These are phyloP conservation scores for Trametes cubensis DNA, from an alignment of 768 basidiomycete genomes.

Conservation along the genomic window DNA sequence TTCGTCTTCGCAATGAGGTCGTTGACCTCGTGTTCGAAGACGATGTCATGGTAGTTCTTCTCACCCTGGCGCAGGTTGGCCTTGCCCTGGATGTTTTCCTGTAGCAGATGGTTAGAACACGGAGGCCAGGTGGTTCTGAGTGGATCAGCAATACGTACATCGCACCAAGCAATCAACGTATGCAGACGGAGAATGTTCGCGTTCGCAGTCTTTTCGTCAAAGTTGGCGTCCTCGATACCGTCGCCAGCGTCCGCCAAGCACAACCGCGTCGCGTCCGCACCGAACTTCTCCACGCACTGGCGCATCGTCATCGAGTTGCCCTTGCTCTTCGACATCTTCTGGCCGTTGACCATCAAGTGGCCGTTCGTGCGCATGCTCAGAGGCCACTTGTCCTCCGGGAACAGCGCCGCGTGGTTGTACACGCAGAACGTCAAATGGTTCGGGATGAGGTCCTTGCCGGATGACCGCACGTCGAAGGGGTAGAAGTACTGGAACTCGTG, in stretches of 20 bases:
- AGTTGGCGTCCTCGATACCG: conserved; percentile 97
- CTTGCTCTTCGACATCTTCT: conserved; percentile 98
- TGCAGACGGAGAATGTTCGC: conserved; percentile 93
- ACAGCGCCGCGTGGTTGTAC: conserved; percentile 95
- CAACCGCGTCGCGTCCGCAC: conserved; percentile 92
- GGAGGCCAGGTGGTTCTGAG: neutral
- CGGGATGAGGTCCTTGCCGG: conserved; percentile 94
- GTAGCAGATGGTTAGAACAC: conserved; percentile 10
- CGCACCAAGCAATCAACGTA: conserved; percentile 90
- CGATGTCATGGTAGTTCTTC: conserved; percentile 80
- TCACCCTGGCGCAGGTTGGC: conserved; percentile 73
- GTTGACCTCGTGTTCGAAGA: conserved; percentile 92
- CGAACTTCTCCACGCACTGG: conserved; percentile 91
- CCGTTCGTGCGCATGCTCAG: conserved; percentile 93
- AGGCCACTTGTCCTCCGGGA: conserved; percentile 89
- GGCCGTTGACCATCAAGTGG: conserved; percentile 94
- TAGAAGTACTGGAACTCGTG: conserved; percentile 97
- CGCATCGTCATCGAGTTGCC: conserved; percentile 93
- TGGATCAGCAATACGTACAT: conserved; percentile 53
- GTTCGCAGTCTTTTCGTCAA: conserved; percentile 97
- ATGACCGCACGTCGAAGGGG: conserved; percentile 96
- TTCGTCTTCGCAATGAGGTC: conserved; percentile 83
- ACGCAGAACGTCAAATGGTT: conserved; percentile 94
- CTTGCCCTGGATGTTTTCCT: conserved; percentile 83
- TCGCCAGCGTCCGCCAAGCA: conserved; percentile 96